phyloP scores from a whole-genome alignment of 2,329 filamentous ascomycete genomes.

The Hypoxylon sp. region DNA sequence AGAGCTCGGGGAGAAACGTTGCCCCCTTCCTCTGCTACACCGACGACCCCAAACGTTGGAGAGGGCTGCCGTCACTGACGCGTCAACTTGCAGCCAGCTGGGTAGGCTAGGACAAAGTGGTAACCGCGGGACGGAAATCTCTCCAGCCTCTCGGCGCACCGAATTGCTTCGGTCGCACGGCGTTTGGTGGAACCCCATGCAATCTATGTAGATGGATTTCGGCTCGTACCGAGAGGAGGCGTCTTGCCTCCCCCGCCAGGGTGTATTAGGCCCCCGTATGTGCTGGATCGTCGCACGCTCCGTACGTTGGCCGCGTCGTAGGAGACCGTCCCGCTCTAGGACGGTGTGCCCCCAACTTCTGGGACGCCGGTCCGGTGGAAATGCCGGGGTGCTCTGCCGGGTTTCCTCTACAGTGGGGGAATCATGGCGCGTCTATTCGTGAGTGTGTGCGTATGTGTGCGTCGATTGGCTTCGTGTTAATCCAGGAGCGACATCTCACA shows the following conservation, averaged over 20 bases:
- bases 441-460: too few species aligned
- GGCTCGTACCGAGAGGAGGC: constrained; percentile 30
- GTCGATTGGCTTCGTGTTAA: not conserved
- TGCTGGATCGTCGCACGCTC: too few species aligned
- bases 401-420: not conserved
- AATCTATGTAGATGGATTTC: constrained; percentile 22
- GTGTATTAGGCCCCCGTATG: too few species aligned
- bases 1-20: not conserved
- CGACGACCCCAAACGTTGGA: constrained; percentile 1
- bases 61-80: not conserved
- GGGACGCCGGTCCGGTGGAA: constrained; percentile 34
- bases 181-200: constrained; percentile 8
- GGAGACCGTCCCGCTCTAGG: not conserved
- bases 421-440: not conserved
- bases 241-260: not conserved
- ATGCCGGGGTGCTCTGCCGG: constrained; percentile 10
- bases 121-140: constrained; percentile 8
- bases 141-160: constrained; percentile 14
- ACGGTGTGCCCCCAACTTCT: constrained; percentile 14
- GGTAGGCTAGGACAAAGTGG: not conserved
- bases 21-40: not conserved
- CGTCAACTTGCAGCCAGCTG: constrained; percentile 12
- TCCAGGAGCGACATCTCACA: not conserved
- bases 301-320: constrained; percentile 18
- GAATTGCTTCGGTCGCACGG: constrained; percentile 23